Evolutionary conservation across 495 filamentous ascomycete genomes (phyloP).

Genomic region (Venustampulla echinocandica): DNA sequence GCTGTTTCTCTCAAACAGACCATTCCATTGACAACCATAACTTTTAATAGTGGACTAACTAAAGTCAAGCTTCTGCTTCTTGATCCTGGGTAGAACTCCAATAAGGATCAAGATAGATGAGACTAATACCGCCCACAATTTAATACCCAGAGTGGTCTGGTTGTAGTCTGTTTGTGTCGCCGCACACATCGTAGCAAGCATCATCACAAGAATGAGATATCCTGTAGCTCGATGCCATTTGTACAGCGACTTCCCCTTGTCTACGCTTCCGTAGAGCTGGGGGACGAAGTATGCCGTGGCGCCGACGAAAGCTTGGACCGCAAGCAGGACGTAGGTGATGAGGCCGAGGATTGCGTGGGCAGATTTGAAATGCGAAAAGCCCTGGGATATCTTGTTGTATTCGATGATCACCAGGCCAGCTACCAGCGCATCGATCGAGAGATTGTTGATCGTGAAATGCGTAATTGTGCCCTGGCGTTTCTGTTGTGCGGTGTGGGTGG

Average conservation of each 20-base stretch:
- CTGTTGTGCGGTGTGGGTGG: conserved; percentile 65
- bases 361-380: conserved; percentile 60
- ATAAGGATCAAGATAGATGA: conserved; percentile 50
- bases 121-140: conserved; percentile 59
- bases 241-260: conserved; percentile 72
- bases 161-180: conserved; percentile 70
- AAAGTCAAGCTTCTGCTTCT: conserved; percentile 71
- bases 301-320: conserved; percentile 66
- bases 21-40: too few relatives aligned
- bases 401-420: conserved; percentile 71
- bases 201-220: conserved; percentile 61
- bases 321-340: conserved; percentile 60
- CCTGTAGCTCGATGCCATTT: conserved; percentile 82
- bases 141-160: conserved; percentile 50
- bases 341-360: conserved; percentile 73
- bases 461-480: conserved; percentile 62
- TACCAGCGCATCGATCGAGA: conserved; percentile 52
- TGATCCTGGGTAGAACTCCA: conserved; percentile 69
- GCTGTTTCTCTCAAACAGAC: too few relatives aligned
- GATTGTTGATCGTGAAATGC: conserved; percentile 58
- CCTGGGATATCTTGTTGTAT: conserved; percentile 62
- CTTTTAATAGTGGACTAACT: too few relatives aligned
- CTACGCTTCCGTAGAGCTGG: conserved; percentile 61
- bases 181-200: conserved; percentile 63
- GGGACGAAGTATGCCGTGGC: conserved; percentile 71